These are phyloP conservation scores for Postia placenta DNA, from an alignment of 768 basidiomycete species.

Conservation along the genomic window DNA sequence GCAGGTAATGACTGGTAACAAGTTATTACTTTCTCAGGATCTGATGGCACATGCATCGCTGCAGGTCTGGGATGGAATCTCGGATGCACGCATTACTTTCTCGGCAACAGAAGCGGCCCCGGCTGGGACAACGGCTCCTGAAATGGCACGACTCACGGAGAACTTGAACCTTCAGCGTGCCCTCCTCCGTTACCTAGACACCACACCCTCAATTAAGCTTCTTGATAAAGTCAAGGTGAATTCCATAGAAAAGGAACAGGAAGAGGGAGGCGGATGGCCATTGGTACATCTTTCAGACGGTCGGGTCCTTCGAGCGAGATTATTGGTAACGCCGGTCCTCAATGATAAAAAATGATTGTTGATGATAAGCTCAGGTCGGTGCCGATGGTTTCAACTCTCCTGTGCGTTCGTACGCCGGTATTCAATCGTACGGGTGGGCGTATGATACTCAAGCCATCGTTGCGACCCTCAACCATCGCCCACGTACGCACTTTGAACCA, in stretches of 20 bases:
- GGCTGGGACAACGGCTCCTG: conserved; percentile 16
- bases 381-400: conserved; percentile 96
- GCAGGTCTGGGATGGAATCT: conserved; percentile 90
- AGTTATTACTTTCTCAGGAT: too few relatives aligned
- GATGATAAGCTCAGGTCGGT: conserved; percentile 77
- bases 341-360: too few relatives aligned
- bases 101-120: conserved; percentile 43
- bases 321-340: conserved; percentile 74
- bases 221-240: conserved; percentile 72
- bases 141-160: conserved; percentile 86
- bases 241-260: conserved; percentile 50
- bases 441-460: conserved; percentile 90
- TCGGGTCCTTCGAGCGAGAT: conserved; percentile 56
- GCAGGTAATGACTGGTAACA: conserved; percentile 48
- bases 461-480: conserved; percentile 73
- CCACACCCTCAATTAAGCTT: conserved; percentile 49
- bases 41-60: too few relatives aligned
- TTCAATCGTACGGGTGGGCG: conserved; percentile 85
- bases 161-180: conserved; percentile 90
- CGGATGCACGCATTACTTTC: conserved; percentile 74
- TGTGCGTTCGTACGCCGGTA: conserved; percentile 80
- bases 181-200: conserved; percentile 58
- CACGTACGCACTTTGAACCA: conserved; percentile 53
- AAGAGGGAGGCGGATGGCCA: conserved; percentile 66
- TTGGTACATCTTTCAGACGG: conserved; percentile 69